Conservation (phyloP, 2,329 filamentous ascomycete species). For the Didymella exigua region DNA sequence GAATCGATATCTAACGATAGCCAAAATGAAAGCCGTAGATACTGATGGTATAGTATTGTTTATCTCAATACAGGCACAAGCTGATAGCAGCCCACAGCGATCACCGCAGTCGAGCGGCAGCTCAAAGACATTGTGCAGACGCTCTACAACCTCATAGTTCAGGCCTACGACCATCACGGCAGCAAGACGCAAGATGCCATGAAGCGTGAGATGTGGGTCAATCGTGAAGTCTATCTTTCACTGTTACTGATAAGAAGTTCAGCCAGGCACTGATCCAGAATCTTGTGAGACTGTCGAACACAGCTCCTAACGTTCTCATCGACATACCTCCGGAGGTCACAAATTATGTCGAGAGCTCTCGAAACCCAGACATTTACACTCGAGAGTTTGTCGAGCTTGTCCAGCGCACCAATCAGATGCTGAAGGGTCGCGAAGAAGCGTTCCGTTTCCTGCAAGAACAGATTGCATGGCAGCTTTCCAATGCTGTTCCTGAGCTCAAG, state of each 20-base stretch:
- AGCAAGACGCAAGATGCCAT: constrained; percentile 62
- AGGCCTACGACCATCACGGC: constrained; percentile 65
- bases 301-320: constrained; percentile 56
- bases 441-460: constrained; percentile 65
- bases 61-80: background rate
- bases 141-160: constrained; percentile 64
- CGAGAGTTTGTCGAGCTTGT: constrained; percentile 69
- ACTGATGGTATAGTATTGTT: background rate
- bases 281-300: constrained; percentile 59
- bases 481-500: constrained; percentile 62
- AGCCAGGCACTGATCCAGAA: constrained; percentile 60
- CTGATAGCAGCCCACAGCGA: constrained; percentile 15
- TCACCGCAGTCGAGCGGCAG: constrained; percentile 52
- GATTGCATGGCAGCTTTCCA: constrained; percentile 62
- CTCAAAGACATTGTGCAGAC: constrained; percentile 67
- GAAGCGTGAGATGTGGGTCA: constrained; percentile 60
- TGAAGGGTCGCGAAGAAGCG: constrained; percentile 65
- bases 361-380: constrained; percentile 71
- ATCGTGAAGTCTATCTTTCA: background rate
- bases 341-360: constrained; percentile 65
- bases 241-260: constrained; percentile 1
- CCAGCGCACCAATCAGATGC: constrained; percentile 66
- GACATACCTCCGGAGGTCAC: constrained; percentile 66
- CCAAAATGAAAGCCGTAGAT: constrained; percentile 2
- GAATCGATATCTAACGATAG: background rate